Percentiles rank a stretch among this genome's conserved stretches.
Evolutionary conservation across 2,329 filamentous ascomycete species (phyloP).

Genomic region (Ophiostoma sp.): DNA sequence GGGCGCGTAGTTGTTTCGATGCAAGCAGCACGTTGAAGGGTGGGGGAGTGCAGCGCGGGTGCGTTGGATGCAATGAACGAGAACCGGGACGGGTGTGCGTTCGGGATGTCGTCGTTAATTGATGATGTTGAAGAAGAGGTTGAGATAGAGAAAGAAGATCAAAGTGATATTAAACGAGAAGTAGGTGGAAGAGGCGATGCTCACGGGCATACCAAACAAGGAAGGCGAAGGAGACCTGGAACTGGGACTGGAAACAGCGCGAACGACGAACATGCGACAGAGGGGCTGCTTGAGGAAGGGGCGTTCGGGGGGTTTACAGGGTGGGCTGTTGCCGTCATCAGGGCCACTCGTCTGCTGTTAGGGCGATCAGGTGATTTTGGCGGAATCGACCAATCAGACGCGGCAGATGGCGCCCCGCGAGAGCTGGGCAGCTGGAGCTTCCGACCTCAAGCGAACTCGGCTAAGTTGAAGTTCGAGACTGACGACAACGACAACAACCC

Average conservation of each 20-base stretch:
- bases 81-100: neutral
- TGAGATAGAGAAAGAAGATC: neutral
- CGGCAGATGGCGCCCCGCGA: neutral
- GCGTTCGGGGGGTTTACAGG: neutral
- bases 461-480: neutral
- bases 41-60: neutral
- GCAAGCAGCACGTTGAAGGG: neutral
- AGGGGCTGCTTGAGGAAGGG: neutral
- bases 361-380: neutral
- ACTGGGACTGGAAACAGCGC: neutral
- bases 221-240: conserved; percentile 5
- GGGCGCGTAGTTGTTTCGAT: neutral
- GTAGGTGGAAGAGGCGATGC: neutral
- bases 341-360: neutral
- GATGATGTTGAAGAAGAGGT: neutral
- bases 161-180: neutral
- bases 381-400: neutral
- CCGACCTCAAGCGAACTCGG: neutral
- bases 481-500: neutral
- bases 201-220: neutral
- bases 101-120: neutral
- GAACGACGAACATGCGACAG: neutral
- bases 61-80: neutral
- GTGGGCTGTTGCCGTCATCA: conserved; percentile 11
- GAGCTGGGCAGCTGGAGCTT: conserved; percentile 1